Percentiles rank a stretch among this genome's conserved stretches.
Conservation (phyloP, 495 filamentous ascomycete species). For the Articulospora tetracladia region DNA sequence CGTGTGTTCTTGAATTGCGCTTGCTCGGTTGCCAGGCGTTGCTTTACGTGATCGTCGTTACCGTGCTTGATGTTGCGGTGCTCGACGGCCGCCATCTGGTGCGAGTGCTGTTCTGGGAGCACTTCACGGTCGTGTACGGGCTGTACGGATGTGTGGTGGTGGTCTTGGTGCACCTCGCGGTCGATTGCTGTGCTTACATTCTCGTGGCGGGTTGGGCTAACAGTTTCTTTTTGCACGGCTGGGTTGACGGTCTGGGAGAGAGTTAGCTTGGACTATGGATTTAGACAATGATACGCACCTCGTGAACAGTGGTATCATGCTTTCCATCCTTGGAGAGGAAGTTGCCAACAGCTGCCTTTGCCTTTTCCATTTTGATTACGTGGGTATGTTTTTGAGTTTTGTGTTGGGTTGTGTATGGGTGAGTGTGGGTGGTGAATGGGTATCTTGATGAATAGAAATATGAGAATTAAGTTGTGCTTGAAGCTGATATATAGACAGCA, state of each 20-base stretch:
- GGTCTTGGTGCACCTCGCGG: slow-evolving; percentile 58
- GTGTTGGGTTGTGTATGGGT: neutral
- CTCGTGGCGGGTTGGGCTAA: slow-evolving; percentile 49
- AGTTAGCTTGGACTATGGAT: neutral
- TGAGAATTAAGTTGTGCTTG: too few species aligned
- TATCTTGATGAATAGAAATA: neutral
- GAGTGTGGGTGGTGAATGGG: neutral
- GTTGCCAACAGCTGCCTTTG: slow-evolving; percentile 47
- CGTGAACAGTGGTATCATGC: slow-evolving; percentile 59
- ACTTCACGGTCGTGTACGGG: slow-evolving; percentile 43
- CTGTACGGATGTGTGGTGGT: slow-evolving; percentile 53
- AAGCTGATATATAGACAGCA: neutral
- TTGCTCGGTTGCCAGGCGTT: slow-evolving; percentile 42
- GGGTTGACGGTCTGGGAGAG: slow-evolving; percentile 46
- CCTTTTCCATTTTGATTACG: slow-evolving; percentile 47
- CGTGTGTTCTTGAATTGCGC: slow-evolving; percentile 47
- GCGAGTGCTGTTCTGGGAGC: slow-evolving; percentile 43
- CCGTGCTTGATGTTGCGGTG: slow-evolving; percentile 52
- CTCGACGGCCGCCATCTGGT: slow-evolving; percentile 48
- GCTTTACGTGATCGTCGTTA: slow-evolving; percentile 38
- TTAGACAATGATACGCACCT: slow-evolving; percentile 23
- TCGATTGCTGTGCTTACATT: slow-evolving; percentile 51
- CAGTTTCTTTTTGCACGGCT: slow-evolving; percentile 52
- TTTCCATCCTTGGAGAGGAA: slow-evolving; percentile 54
- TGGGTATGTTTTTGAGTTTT: neutral